phyloP scores from a whole-genome alignment of 805 yeast species.

The Ogataea pignaliae region DNA sequence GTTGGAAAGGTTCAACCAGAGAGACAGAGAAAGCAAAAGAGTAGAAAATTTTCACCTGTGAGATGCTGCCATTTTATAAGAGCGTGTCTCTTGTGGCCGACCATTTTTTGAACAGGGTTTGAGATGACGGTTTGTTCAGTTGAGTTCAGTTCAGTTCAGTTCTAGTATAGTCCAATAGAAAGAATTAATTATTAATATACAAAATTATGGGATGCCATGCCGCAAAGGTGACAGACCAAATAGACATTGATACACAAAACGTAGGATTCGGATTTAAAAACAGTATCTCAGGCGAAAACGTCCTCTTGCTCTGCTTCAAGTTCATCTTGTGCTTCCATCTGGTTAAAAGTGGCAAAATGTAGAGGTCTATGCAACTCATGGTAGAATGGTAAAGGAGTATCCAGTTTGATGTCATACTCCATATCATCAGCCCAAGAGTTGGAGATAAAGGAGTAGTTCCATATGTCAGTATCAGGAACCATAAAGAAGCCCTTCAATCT shows the following conservation, averaged over 20 bases:
- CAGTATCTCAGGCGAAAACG: conserved; percentile 42
- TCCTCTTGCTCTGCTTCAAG: conserved; percentile 67
- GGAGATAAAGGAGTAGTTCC: conserved; percentile 92
- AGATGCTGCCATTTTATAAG: not conserved
- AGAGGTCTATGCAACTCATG: conserved; percentile 84
- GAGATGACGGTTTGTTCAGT: not conserved
- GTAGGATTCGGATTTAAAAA: too few relatives aligned
- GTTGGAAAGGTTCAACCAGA: not conserved
- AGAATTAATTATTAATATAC: conserved; percentile 1
- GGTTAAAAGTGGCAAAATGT: conserved; percentile 75
- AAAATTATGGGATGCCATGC: not conserved
- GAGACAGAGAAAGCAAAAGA: not conserved
- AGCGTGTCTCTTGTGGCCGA: not conserved
- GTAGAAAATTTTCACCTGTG: not conserved
- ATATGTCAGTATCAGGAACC: conserved; percentile 77
- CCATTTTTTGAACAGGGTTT: not conserved
- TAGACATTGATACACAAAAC: too few relatives aligned
- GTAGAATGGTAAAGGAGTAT: conserved; percentile 77
- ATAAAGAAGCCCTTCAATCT: conserved; percentile 74
- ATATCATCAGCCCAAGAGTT: conserved; percentile 70
- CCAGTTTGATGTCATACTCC: conserved; percentile 62
- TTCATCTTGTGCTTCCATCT: conserved; percentile 48
- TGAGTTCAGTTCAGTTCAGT: too few relatives aligned
- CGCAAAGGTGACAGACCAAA: too few relatives aligned
- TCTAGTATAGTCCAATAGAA: not conserved